Evolutionary conservation across 2,329 filamentous ascomycete species (phyloP).

Genomic region (Aspergillus quadricinctus): DNA sequence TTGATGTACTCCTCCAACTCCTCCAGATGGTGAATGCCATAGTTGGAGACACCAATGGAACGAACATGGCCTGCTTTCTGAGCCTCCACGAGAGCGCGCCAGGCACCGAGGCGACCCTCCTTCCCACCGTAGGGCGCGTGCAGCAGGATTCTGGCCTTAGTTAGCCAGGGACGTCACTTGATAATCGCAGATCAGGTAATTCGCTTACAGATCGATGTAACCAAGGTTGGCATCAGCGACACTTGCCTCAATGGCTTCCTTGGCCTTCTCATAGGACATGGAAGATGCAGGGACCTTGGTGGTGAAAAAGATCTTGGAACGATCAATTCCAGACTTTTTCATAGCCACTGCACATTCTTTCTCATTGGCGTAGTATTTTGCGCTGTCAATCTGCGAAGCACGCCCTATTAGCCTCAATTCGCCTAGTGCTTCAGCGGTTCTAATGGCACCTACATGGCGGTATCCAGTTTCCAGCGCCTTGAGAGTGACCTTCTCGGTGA

Average conservation of each 20-base stretch:
- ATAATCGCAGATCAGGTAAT: not conserved
- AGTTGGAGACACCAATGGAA: conserved; percentile 41
- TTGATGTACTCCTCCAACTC: conserved; percentile 40
- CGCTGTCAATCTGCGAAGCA: conserved; percentile 50
- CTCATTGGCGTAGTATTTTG: conserved; percentile 57
- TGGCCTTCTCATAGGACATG: conserved; percentile 61
- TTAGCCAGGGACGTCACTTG: not conserved
- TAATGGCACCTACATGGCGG: conserved; percentile 45
- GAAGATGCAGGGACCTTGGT: conserved; percentile 53
- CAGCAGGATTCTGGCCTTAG: conserved; percentile 29
- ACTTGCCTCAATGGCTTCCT: conserved; percentile 60
- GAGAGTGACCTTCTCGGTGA: conserved; percentile 54
- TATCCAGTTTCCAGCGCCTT: conserved; percentile 56
- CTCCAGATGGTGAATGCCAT: conserved; percentile 36
- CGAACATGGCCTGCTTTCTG: conserved; percentile 37
- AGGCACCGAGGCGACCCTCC: conserved; percentile 35
- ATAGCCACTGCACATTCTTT: conserved; percentile 52
- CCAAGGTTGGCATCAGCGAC: conserved; percentile 58
- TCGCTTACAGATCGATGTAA: conserved; percentile 61
- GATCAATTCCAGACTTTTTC: conserved; percentile 47
- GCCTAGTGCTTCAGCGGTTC: not conserved
- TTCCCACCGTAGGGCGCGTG: conserved; percentile 38
- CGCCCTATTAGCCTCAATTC: not conserved
- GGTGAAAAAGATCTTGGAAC: conserved; percentile 59
- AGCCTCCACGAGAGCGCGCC: conserved; percentile 39